These are phyloP conservation scores for Anethum foeniculum DNA, from an alignment of 140 eudicot species.

Conservation along the genomic window DNA sequence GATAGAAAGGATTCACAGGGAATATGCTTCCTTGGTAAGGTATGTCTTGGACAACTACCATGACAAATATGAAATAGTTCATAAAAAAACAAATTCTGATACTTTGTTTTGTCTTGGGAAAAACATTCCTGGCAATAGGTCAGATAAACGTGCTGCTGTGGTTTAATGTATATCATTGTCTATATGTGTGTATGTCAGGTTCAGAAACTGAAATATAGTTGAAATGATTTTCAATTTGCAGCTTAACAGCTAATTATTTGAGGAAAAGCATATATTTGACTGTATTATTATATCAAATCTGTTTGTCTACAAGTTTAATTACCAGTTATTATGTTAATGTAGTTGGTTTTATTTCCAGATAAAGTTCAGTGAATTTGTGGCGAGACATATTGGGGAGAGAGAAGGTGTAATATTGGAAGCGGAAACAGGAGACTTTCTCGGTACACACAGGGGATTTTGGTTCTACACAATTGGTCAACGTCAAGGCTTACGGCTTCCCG, in stretches of 20 bases:
- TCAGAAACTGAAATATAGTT: neutral
- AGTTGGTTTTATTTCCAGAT: constrained; percentile 34
- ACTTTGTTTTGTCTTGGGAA: neutral
- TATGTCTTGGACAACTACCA: constrained; percentile 15
- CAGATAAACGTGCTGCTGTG: no score
- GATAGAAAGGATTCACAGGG: constrained; percentile 98
- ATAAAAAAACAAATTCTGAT: neutral
- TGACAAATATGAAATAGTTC: neutral
- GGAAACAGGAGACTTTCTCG: constrained; percentile 83
- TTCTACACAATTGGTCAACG: constrained; percentile 96
- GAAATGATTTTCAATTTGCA: neutral
- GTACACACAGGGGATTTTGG: constrained; percentile 88
- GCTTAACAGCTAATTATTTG: neutral
- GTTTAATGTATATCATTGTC: neutral
- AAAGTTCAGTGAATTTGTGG: constrained; percentile 92
- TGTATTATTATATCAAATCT: neutral
- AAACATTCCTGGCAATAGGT: neutral
- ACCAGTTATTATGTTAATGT: neutral
- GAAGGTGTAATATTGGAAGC: constrained; percentile 93
- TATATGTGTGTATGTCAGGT: neutral
- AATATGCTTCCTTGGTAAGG: constrained; percentile 99
- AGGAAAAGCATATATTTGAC: neutral
- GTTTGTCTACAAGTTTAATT: neutral
- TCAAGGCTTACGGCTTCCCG: constrained; percentile 89
- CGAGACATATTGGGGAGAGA: constrained; percentile 83